phyloP scores from a whole-genome alignment of 1,284 basidiomycete genomes.

The Ceratobasidium sp. region DNA sequence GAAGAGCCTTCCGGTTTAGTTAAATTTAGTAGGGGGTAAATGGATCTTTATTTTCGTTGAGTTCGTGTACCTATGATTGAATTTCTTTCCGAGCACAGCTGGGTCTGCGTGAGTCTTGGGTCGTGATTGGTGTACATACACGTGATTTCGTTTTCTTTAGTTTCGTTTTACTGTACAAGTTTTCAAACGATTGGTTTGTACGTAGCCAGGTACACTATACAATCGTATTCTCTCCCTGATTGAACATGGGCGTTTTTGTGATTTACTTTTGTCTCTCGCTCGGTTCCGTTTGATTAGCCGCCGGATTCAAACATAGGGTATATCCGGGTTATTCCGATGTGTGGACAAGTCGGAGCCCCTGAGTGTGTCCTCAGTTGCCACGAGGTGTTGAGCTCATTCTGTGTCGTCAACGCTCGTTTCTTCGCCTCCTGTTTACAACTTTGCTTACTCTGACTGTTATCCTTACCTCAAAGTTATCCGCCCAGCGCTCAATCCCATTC shows the following conservation, averaged over 20 bases:
- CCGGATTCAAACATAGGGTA: conserved; percentile 18
- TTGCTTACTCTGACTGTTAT: neutral
- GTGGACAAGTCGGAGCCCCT: conserved; percentile 24
- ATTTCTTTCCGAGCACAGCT: conserved; percentile 19
- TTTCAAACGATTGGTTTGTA: conserved; percentile 35
- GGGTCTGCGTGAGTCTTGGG: conserved; percentile 29
- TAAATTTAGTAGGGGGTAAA: too few species aligned
- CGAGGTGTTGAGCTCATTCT: conserved; percentile 42
- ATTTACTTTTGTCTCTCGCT: too few species aligned
- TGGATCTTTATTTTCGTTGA: conserved; percentile 3
- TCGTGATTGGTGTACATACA: conserved; percentile 33
- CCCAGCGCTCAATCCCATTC: neutral
- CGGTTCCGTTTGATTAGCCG: neutral
- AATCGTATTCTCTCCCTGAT: conserved; percentile 28
- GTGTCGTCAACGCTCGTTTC: conserved; percentile 11
- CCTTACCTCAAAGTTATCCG: neutral
- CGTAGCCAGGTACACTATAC: conserved; percentile 36
- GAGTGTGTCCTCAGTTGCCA: conserved; percentile 28
- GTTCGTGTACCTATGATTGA: conserved; percentile 37
- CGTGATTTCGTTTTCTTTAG: conserved; percentile 11
- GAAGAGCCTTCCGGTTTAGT: conserved; percentile 24
- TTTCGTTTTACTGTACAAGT: conserved; percentile 1
- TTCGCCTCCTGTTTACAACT: conserved; percentile 18
- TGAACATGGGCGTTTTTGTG: too few species aligned
- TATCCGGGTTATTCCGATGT: conserved; percentile 1